Evolutionary conservation across 306 rosid species (phyloP), one percentile per base, ranked within the genome.

Genomic region (Vigna nakashimae): DNA sequence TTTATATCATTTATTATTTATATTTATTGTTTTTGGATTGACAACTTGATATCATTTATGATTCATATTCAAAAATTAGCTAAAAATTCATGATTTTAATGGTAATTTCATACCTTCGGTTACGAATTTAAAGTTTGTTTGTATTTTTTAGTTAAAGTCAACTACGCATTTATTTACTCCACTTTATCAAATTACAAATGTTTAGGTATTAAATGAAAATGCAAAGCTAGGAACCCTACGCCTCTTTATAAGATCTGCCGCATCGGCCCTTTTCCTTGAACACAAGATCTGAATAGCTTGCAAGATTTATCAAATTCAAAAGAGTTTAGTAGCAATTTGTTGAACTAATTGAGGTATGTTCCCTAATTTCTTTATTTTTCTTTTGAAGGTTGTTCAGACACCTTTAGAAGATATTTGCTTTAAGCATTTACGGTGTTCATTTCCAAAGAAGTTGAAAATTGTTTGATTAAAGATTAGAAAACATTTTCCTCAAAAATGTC

Each of bases 221-320:
- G 67, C 81, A 53, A 66, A 55, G 46, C 20, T 43, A 7, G 20
- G 65, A 76, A 65, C 73, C 80, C 66, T 51, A 65, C 32, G 15
- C 45, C 65, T 75, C 45, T 40, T 1, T 66, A 16, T 42, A 26
- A 18, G 48, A 16, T 77, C 46, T 4, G 34, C 58, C 46, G 67
- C 43, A 60, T 60, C 63, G 12, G 24, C 49, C 17, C 75, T 24
- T 66, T 64, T 28, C 11, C 67, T 2, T n/a, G 7, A 48, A 26
- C 67, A 77, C 20, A 52, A 5, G 66, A n/a, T 52, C 15, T 55
- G 56, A 66, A 14, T n/a, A 65, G 74, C 15, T 34, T 13, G 42
- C 32, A 6, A 55, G 22, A 55, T 26, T 66, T 45, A 55, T 66
- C 11, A 3, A 40, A 15, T 14, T 65, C 32, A 1, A 48, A 4